These are phyloP conservation scores for Hippophae tibetana DNA, from an alignment of 306 rosid genomes.

Conservation along the genomic window DNA sequence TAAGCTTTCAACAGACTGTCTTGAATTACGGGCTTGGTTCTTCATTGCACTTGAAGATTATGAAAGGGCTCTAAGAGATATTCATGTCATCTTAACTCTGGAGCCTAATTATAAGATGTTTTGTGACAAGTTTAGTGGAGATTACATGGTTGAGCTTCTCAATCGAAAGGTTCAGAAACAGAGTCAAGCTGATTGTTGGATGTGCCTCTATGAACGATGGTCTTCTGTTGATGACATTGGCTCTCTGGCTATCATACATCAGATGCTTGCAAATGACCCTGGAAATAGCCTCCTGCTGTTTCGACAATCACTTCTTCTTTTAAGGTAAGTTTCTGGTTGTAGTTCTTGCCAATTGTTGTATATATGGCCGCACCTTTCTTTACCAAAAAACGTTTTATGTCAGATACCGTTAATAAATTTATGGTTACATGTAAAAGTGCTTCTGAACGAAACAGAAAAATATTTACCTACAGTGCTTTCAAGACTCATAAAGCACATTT, in stretches of 20 bases:
- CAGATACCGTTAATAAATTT: too few species aligned
- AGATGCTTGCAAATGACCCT: slow-evolving; percentile 63
- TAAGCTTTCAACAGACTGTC: slow-evolving; percentile 53
- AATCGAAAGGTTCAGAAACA: slow-evolving; percentile 28
- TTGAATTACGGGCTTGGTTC: slow-evolving; percentile 74
- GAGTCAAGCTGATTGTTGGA: slow-evolving; percentile 76
- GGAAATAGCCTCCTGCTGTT: slow-evolving; percentile 54
- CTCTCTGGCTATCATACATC: slow-evolving; percentile 73
- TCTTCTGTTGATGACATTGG: slow-evolving; percentile 73
- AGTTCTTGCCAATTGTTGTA: slow-evolving; percentile 2
- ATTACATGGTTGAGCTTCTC: slow-evolving; percentile 43
- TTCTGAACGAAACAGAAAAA: too few species aligned
- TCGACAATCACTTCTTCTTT: slow-evolving; percentile 73
- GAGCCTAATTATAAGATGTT: slow-evolving; percentile 54
- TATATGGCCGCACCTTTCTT: slow-evolving; percentile 4
- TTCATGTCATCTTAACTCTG: slow-evolving; percentile 55
- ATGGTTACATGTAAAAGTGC: too few species aligned
- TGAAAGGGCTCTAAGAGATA: slow-evolving; percentile 54
- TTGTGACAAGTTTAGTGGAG: slow-evolving; percentile 44
- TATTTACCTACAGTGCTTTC: too few species aligned
- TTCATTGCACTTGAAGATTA: slow-evolving; percentile 47
- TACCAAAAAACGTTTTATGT: background rate
- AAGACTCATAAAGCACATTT: too few species aligned
- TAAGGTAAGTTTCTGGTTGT: slow-evolving; percentile 35
- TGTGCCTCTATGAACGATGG: slow-evolving; percentile 75